Evolutionary conservation across 1,284 basidiomycete species (phyloP).

Genomic region (Omphalotus olearius): DNA sequence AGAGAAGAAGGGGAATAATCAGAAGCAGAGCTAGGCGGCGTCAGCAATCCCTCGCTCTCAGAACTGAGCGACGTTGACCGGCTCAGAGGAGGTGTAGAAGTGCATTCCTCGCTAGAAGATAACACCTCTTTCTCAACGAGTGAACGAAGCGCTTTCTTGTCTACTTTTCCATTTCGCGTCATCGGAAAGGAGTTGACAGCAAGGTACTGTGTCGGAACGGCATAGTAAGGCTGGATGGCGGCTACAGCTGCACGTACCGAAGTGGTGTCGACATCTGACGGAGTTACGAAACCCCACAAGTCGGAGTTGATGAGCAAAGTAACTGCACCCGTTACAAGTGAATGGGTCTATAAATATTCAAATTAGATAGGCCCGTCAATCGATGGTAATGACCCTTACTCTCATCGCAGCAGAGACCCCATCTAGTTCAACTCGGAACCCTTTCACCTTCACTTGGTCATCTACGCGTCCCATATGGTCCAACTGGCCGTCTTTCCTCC

Average conservation of each 20-base stretch:
- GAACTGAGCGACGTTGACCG: neutral
- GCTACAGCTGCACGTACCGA: constrained; percentile 25
- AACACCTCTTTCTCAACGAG: constrained; percentile 17
- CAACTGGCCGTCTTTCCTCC: constrained; percentile 30
- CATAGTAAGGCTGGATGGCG: constrained; percentile 30
- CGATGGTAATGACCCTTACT: constrained; percentile 17
- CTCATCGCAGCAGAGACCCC: constrained; percentile 30
- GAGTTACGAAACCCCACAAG: constrained; percentile 32
- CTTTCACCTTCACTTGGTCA: constrained; percentile 34
- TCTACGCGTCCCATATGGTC: constrained; percentile 33
- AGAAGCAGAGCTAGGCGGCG: neutral
- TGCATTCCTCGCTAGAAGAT: neutral
- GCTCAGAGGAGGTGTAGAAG: neutral
- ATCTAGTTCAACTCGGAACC: constrained; percentile 32
- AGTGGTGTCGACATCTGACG: constrained; percentile 22
- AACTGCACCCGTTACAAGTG: constrained; percentile 23
- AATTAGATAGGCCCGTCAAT: neutral
- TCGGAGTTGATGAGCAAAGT: constrained; percentile 27
- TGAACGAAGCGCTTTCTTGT: constrained; percentile 28
- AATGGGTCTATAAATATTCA: constrained; percentile 2
- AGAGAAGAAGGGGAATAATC: neutral
- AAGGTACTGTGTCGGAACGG: constrained; percentile 28
- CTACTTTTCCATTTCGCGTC: constrained; percentile 31
- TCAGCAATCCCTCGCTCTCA: constrained; percentile 4
- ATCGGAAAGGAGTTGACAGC: constrained; percentile 28